Evolutionary conservation across 768 basidiomycete species (phyloP).

Genomic region (Leccinum ochraceum): DNA sequence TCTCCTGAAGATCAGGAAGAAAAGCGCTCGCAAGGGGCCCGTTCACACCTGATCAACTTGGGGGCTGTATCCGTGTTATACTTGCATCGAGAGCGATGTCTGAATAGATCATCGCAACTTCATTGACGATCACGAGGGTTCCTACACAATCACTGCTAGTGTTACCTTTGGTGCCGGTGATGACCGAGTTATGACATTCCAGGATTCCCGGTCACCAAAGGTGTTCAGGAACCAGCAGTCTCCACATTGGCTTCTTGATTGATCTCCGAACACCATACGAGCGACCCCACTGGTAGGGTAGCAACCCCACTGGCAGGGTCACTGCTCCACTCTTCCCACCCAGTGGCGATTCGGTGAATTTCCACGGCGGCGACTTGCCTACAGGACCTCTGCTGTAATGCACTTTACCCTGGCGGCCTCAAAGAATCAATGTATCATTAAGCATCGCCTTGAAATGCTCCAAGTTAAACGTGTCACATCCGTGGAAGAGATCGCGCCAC

Average conservation of each 20-base stretch:
- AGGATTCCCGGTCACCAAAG: neutral
- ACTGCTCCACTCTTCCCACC: neutral
- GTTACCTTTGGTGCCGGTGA: neutral
- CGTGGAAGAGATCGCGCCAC: neutral
- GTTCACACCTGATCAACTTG: neutral
- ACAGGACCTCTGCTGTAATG: neutral
- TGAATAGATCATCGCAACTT: neutral
- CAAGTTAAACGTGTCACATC: constrained; percentile 1
- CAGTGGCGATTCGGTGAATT: neutral
- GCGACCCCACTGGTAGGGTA: neutral
- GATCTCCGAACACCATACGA: neutral
- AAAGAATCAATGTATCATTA: neutral
- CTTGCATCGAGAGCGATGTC: neutral
- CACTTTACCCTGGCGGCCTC: neutral
- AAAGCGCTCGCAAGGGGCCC: neutral
- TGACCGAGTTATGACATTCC: neutral
- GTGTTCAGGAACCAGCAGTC: neutral
- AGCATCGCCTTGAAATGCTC: constrained; percentile 5
- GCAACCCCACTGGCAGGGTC: neutral
- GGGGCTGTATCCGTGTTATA: neutral
- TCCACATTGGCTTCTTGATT: neutral
- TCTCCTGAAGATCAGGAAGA: neutral
- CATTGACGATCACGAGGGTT: neutral
- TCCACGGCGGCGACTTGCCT: neutral
- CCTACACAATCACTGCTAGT: neutral